Conservation (phyloP, 2,329 filamentous ascomycete genomes). For the Rugonectria rugulosa region DNA sequence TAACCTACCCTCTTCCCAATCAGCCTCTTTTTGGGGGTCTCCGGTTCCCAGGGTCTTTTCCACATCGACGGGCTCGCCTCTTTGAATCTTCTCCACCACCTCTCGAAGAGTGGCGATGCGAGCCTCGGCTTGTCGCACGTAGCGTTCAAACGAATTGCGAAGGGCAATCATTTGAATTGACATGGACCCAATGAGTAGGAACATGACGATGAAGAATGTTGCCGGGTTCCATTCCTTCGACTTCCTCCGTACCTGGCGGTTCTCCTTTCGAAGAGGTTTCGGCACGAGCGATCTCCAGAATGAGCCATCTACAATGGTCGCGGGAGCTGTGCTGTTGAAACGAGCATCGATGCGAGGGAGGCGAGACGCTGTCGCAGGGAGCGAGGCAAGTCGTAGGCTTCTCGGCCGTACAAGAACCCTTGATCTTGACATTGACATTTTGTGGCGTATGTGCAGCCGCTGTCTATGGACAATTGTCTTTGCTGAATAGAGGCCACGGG, state of each 20-base stretch:
- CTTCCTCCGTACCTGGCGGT: slow-evolving; percentile 48
- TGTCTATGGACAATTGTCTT: background rate
- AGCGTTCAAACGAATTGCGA: slow-evolving; percentile 76
- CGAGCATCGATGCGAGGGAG: slow-evolving; percentile 30
- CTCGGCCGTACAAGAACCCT: slow-evolving; percentile 14
- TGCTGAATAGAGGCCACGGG: background rate
- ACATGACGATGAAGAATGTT: slow-evolving; percentile 83
- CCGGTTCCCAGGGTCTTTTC: slow-evolving; percentile 83
- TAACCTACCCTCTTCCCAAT: slow-evolving; percentile 83
- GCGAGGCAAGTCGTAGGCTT: slow-evolving; percentile 8
- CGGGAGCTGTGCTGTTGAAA: slow-evolving; percentile 50
- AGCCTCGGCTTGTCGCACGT: slow-evolving; percentile 78
- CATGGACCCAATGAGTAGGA: slow-evolving; percentile 90
- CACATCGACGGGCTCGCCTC: slow-evolving; percentile 83
- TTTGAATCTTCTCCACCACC: slow-evolving; percentile 73
- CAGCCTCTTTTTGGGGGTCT: slow-evolving; percentile 74
- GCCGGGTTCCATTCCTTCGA: slow-evolving; percentile 79
- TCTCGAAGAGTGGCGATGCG: slow-evolving; percentile 80
- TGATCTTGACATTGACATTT: slow-evolving; percentile 28
- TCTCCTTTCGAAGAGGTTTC: slow-evolving; percentile 65
- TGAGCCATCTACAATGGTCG: slow-evolving; percentile 62
- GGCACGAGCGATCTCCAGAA: slow-evolving; percentile 78
- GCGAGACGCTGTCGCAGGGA: slow-evolving; percentile 3
- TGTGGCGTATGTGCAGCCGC: no score
- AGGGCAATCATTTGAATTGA: slow-evolving; percentile 90